Percentiles rank a stretch among this genome's conserved stretches.
These are phyloP conservation scores for Lachnellula hyalina DNA, from an alignment of 2,329 filamentous ascomycete genomes.

Conservation along the genomic window DNA sequence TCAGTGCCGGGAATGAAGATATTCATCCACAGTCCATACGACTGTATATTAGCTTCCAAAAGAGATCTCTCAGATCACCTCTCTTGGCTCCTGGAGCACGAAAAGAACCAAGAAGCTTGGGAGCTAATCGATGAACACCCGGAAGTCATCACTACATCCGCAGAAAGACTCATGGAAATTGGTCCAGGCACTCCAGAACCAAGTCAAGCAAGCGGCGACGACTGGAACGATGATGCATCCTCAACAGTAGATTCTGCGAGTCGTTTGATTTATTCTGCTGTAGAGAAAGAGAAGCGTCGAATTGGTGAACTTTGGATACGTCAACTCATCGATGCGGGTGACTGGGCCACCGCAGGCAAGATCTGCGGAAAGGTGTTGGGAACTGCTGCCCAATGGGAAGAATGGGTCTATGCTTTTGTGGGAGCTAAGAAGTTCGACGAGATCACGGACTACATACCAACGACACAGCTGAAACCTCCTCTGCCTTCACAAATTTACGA, in stretches of 20 bases:
- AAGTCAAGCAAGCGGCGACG: conserved; percentile 37
- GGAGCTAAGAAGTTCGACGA: conserved; percentile 83
- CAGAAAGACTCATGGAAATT: conserved; percentile 38
- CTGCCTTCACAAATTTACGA: conserved; percentile 82
- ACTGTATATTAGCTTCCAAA: conserved; percentile 89
- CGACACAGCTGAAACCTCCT: conserved; percentile 68
- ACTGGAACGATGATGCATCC: conserved; percentile 71
- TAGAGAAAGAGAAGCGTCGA: conserved; percentile 80
- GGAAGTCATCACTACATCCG: conserved; percentile 51
- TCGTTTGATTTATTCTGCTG: conserved; percentile 54
- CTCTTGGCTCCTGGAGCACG: conserved; percentile 75
- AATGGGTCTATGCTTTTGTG: conserved; percentile 91
- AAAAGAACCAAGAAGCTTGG: conserved; percentile 82
- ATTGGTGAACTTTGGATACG: conserved; percentile 93
- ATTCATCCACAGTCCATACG: conserved; percentile 93
- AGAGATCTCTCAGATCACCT: conserved; percentile 82
- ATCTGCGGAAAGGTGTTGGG: conserved; percentile 79
- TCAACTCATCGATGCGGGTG: conserved; percentile 66
- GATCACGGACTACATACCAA: conserved; percentile 79
- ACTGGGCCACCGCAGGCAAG: conserved; percentile 75
- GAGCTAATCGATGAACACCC: conserved; percentile 83
- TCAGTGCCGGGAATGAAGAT: conserved; percentile 63
- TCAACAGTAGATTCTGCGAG: conserved; percentile 58
- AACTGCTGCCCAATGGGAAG: conserved; percentile 80
- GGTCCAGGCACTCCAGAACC: conserved; percentile 37